Base-by-base conservation (phyloP, 805 yeast species). In the Myxozyma vanderwaltii region DNA sequence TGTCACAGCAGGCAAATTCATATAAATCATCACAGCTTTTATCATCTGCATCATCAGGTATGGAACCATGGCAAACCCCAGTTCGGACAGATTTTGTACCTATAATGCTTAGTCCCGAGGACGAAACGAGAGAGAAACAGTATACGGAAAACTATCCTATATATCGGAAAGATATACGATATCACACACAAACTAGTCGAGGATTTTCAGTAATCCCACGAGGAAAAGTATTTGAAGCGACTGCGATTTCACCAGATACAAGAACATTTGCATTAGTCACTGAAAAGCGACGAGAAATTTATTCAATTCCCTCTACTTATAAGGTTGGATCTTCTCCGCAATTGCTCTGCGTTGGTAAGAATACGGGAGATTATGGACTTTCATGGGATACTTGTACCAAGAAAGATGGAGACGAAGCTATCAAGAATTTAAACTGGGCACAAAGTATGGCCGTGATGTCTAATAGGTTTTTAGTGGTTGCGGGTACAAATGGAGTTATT, bases 91-190 rank as follows among this genome's bases (percentile, higher is more conserved):
- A 49, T 15, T 57, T 52, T 29, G 50, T 44, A 13, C 64, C 58
- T 39, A 33, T 59, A 17, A 29, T 62, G 46, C 55, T 61, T 48
- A 36, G 47, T 12, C 54, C 64, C 12, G 65, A 61, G 23, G 68
- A 65, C 45, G 64, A 70, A 21, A 69, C 69, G 49, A 83, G 85
- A 63, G 96, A 89, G 69, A 78, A 81, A 55, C 78, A 84, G 54
- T 89, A 85, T 71, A 84, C 86, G 4, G 86, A 85, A 67, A 89
- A 92, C 67, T 91, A 89, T 73, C 97, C 97, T 0, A 82, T 84
- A 56, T 88, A 86, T 69, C 79, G 96, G 59, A 85, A 82, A 62
- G 78, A 82, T 51, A 77, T 79, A 51, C 82, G 82, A 45, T 80
- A 79, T 68, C 74, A 77, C 27, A 81, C 86, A 0, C 85, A 82